These are phyloP conservation scores for Aspergillus ostianus DNA, from an alignment of 495 filamentous ascomycete genomes.

Conservation along the genomic window DNA sequence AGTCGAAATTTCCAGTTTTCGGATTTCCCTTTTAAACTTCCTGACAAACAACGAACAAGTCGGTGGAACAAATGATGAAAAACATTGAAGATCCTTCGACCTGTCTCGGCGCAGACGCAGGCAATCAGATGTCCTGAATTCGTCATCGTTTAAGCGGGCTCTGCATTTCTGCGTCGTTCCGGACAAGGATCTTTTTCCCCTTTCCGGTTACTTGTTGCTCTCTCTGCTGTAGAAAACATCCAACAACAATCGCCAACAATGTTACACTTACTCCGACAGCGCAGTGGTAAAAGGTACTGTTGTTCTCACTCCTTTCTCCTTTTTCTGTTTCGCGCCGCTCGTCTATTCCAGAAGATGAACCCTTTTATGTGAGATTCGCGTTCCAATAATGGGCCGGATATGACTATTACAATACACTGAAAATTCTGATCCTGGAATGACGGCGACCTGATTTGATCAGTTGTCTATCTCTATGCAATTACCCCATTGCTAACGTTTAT, in stretches of 20 bases:
- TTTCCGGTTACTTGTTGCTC: not conserved
- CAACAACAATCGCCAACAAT: too few relatives aligned
- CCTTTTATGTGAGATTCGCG: constrained; percentile 37
- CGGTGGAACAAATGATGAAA: not conserved
- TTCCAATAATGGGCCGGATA: constrained; percentile 28
- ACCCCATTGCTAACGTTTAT: not conserved
- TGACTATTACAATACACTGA: constrained; percentile 48
- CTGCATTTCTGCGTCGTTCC: not conserved
- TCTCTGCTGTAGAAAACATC: not conserved
- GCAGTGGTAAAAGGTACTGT: not conserved
- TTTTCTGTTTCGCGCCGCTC: too few relatives aligned
- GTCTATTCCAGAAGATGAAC: constrained; percentile 39
- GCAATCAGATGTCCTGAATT: not conserved
- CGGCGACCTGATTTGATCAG: not conserved
- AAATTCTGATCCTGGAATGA: constrained; percentile 43
- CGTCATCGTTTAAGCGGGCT: not conserved
- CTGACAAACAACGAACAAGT: not conserved
- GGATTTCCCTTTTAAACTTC: not conserved
- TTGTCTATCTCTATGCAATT: not conserved
- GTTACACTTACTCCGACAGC: too few relatives aligned
- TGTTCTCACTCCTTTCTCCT: constrained; percentile 6
- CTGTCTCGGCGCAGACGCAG: not conserved
- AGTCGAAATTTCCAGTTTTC: not conserved
- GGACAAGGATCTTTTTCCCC: not conserved
- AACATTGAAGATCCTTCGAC: not conserved